Evolutionary conservation across 2,329 filamentous ascomycete species (phyloP), one percentile per base, ranked within the genome.

Genomic region (Cladobotryum mycophilum): DNA sequence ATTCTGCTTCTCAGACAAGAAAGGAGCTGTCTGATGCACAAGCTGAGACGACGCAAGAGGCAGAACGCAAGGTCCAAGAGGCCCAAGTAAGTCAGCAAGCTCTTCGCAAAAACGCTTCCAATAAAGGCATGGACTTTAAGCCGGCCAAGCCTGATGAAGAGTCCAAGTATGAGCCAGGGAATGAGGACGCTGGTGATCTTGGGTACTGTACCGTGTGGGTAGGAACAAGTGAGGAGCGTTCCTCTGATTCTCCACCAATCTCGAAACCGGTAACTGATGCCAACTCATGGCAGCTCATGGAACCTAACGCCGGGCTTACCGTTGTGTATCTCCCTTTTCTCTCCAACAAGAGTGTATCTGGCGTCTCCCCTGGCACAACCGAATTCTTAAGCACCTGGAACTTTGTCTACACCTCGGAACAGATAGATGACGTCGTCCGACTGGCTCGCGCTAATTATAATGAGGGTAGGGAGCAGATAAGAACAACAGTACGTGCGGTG

Each of bases 331-430:
- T 96, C 61, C 93, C 93, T 0, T 85, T 96, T 55, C 74, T 97
- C 13, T 81, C 86, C 25, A 97, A 99, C 65, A 79, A 85, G 0
- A 85, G 86, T 53, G 85, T 89, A 0, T 79, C 84, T 0, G 87
- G 82, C 41, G 85, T 97, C n/a, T 86, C 96, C 58, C 93, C 93
- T 0, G 83, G 84, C 20, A 81, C 79, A 2, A 87, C 82, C 48
- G 89, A 96, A 53, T 97, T 90, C 68, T 82, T 97, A 74, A 89
- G 84, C 58, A 99, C 93, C 0, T 99, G 93, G 93, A 99, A 99
- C 65, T 97, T 97, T 65, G 84, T 96, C 30, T 99, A 97, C 67
- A 95, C 88, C 2, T 85, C 90, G 0, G 85, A 93, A 51, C 86
- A 99, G 67, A 84, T 99, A 47, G 91, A 97, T 59, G 80, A 81